These are phyloP conservation scores for Nicotiana rustica DNA, from an alignment of 305 asterid species.

Conservation along the genomic window DNA sequence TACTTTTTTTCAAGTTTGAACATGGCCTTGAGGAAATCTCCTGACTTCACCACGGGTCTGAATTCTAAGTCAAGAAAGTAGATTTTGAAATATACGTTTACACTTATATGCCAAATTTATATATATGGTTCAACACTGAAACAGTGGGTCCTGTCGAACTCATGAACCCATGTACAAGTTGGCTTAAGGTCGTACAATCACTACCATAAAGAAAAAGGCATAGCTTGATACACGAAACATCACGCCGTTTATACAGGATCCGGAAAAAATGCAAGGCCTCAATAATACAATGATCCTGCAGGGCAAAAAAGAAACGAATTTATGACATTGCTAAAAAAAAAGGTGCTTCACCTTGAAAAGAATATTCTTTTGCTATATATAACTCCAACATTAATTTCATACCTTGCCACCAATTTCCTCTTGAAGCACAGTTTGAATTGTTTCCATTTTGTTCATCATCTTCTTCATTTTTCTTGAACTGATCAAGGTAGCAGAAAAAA, in stretches of 20 bases:
- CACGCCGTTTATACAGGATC: fast-evolving
- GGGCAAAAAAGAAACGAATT: background rate
- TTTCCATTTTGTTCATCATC: constrained; percentile 47
- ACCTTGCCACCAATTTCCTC: constrained; percentile 67
- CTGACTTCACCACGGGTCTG: too few species aligned
- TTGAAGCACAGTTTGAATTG: constrained; percentile 44
- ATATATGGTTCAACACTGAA: too few species aligned
- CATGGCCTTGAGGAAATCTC: too few species aligned
- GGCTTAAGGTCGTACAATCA: too few species aligned
- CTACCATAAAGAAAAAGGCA: too few species aligned
- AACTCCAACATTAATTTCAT: background rate
- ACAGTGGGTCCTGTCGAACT: too few species aligned
- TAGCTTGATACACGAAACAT: fast-evolving
- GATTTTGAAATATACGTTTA: too few species aligned
- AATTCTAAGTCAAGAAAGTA: too few species aligned
- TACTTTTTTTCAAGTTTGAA: too few species aligned
- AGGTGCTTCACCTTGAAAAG: background rate
- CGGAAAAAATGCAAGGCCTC: background rate
- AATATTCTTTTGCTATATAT: background rate
- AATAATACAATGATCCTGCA: constrained; percentile 53
- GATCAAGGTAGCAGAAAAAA: background rate
- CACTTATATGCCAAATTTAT: too few species aligned
- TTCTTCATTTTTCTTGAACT: constrained; percentile 40
- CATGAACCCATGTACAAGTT: too few species aligned
- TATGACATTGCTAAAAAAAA: background rate